Conservation (phyloP, 257 asterid species). For the Solanum okadae region DNA sequence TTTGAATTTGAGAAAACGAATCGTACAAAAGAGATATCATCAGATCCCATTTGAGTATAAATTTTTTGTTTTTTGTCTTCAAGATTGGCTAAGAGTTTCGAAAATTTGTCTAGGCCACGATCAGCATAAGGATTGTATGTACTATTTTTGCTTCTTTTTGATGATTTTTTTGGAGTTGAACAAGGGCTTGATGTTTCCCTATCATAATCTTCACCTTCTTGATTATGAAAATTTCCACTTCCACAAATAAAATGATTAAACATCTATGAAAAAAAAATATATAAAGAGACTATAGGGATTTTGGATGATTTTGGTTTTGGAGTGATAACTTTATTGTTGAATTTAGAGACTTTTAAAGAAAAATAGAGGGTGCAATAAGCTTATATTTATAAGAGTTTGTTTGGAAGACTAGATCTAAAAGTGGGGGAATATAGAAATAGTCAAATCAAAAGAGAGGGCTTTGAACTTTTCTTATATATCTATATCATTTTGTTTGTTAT, state of each 20-base stretch:
- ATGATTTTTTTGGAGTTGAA: slow-evolving; percentile 38
- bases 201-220: slow-evolving; percentile 17
- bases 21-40: slow-evolving; percentile 23
- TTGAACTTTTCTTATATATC: not conserved
- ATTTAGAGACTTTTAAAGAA: not conserved
- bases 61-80: slow-evolving; percentile 30
- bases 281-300: not conserved
- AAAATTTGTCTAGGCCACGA: slow-evolving; percentile 43
- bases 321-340: not conserved
- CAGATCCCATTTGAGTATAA: slow-evolving; percentile 21
- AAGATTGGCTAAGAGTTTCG: slow-evolving; percentile 32
- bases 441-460: not conserved
- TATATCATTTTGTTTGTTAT: not conserved
- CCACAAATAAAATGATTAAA: slow-evolving; percentile 47
- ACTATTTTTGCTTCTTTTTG: slow-evolving; percentile 12
- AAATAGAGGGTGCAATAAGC: not conserved
- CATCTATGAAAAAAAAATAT: not conserved
- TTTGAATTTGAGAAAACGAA: slow-evolving; percentile 16
- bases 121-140: slow-evolving; percentile 30
- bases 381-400: not conserved
- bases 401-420: not conserved
- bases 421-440: not conserved
- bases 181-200: slow-evolving; percentile 19
- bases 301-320: not conserved
- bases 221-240: slow-evolving; percentile 43